Conservation (phyloP, 176 grass and related monocot genomes). For the Aegilops umbellulata region DNA sequence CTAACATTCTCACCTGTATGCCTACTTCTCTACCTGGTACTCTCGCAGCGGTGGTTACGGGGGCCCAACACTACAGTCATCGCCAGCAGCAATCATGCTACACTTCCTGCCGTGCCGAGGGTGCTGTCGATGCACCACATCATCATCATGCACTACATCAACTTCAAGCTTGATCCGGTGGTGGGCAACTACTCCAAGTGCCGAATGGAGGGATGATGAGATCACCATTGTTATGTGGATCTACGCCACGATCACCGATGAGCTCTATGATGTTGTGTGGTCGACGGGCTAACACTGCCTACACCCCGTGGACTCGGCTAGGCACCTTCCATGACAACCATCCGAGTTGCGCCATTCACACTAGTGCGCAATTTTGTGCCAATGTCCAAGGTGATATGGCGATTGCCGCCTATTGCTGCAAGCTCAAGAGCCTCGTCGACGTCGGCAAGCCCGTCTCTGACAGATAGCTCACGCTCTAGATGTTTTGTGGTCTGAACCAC, state of each 20-base stretch:
- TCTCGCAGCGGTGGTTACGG: not conserved
- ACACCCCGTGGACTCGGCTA: not conserved
- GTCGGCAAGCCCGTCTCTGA: not conserved
- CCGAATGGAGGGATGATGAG: not conserved
- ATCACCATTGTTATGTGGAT: not conserved
- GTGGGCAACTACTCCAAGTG: not conserved
- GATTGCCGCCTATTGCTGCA: too few species aligned
- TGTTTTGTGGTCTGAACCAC: not conserved
- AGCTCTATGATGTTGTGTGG: not conserved
- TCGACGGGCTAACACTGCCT: not conserved
- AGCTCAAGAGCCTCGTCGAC: not conserved
- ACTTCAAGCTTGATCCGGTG: not conserved
- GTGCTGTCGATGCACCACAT: not conserved
- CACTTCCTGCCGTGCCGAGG: not conserved
- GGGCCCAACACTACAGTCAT: not conserved
- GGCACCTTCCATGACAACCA: not conserved
- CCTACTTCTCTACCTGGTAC: not conserved
- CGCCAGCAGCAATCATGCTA: not conserved
- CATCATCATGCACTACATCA: not conserved
- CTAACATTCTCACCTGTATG: not conserved
- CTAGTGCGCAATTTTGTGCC: not conserved
- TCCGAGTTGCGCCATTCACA: not conserved
- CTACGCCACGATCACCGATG: not conserved
- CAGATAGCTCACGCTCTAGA: not conserved
- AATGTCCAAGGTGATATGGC: not conserved